Evolutionary conservation across 129 eudicot genomes (phyloP).

Genomic region (Flaveria ramosissima): DNA sequence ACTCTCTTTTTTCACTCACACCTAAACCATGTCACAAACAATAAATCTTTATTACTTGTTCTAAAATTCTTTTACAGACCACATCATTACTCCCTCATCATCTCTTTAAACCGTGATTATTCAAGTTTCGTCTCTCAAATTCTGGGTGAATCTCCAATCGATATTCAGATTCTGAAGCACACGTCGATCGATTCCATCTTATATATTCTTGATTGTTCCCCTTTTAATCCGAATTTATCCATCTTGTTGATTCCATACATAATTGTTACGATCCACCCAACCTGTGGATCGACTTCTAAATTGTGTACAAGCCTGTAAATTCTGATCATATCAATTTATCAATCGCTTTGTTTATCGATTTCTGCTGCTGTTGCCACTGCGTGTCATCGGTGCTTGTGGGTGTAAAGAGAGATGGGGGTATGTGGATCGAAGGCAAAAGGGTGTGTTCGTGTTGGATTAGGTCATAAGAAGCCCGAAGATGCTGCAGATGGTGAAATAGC

Average conservation of each 20-base stretch:
- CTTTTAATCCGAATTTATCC: background rate
- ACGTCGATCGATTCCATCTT: background rate
- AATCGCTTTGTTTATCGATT: background rate
- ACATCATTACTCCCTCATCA: constrained; percentile 10
- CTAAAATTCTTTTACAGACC: background rate
- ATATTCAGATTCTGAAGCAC: background rate
- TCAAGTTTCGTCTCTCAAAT: background rate
- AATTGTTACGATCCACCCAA: constrained; percentile 21
- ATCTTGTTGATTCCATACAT: background rate
- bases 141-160: constrained; percentile 9
- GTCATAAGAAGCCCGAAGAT: constrained; percentile 37
- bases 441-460: constrained; percentile 54
- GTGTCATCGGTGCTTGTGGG: constrained; percentile 26
- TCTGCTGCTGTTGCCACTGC: constrained; percentile 8
- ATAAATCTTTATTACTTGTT: background rate
- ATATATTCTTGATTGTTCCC: constrained; percentile 8
- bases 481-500: constrained; percentile 18
- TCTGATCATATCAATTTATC: background rate
- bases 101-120: background rate
- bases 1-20: too few species aligned
- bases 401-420: constrained; percentile 56
- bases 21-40: too few species aligned
- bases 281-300: background rate
- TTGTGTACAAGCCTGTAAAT: background rate
- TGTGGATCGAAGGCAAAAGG: constrained; percentile 81